These are phyloP conservation scores for Umbelopsis sp. DNA, from an alignment of 192 early-diverging fungal genomes.

Conservation along the genomic window DNA sequence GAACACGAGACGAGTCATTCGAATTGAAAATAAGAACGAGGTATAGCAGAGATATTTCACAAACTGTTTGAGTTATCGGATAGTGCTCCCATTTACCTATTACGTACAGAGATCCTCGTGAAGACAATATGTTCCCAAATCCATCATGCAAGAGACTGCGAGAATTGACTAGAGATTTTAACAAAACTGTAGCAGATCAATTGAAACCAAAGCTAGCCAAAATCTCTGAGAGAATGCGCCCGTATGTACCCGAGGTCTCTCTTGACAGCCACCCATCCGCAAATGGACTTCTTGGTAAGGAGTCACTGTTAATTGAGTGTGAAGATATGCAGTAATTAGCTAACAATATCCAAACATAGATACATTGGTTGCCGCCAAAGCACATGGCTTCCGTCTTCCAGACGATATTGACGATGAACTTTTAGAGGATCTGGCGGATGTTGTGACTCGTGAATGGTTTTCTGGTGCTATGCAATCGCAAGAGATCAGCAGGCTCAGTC, in stretches of 20 bases:
- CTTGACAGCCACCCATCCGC: slow-evolving; percentile 39
- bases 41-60: slow-evolving; percentile 17
- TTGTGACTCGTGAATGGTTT: slow-evolving; percentile 42
- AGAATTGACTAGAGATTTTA: slow-evolving; percentile 32
- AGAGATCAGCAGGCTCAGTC: slow-evolving; percentile 36
- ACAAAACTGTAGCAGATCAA: slow-evolving; percentile 17
- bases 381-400: slow-evolving; percentile 35
- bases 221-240: slow-evolving; percentile 22
- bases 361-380: slow-evolving; percentile 36
- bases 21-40: slow-evolving; percentile 34
- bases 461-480: slow-evolving; percentile 22
- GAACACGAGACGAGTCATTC: slow-evolving; percentile 16
- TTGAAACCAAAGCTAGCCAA: slow-evolving; percentile 24
- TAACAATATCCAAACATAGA: slow-evolving; percentile 4
- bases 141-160: slow-evolving; percentile 33
- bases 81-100: neutral
- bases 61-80: neutral
- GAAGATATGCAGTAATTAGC: neutral
- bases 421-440: slow-evolving; percentile 25
- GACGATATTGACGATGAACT: slow-evolving; percentile 27
- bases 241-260: slow-evolving; percentile 34
- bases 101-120: slow-evolving; percentile 26
- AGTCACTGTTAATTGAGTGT: neutral
- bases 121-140: slow-evolving; percentile 41
- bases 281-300: slow-evolving; percentile 41